phyloP scores from a whole-genome alignment of 1,284 basidiomycete species.

The Marasmius oreades region DNA sequence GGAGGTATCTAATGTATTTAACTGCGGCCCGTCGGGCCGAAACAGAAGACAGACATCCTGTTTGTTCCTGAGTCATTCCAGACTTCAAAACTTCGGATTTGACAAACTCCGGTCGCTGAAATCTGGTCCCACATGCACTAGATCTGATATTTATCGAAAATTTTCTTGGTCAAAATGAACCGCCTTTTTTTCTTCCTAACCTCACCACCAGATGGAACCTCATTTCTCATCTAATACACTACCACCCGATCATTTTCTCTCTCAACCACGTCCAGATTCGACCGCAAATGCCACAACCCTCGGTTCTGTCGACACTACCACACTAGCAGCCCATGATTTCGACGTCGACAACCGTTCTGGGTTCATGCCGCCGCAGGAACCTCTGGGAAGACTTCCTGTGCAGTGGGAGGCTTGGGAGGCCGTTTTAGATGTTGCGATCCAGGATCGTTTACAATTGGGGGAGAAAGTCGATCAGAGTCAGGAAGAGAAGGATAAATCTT shows the following conservation, averaged over 20 bases:
- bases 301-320: conserved; percentile 71
- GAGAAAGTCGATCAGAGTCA: conserved; percentile 40
- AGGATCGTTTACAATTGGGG: conserved; percentile 52
- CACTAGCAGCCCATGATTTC: conserved; percentile 90
- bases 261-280: conserved; percentile 55
- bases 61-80: neutral
- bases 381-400: conserved; percentile 57
- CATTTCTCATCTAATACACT: neutral
- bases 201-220: neutral
- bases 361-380: conserved; percentile 85
- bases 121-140: no score
- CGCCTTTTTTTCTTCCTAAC: no score
- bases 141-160: no score
- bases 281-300: conserved; percentile 26
- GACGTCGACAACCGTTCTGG: conserved; percentile 91
- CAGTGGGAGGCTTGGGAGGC: conserved; percentile 75
- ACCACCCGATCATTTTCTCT: conserved; percentile 57
- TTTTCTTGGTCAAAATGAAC: no score
- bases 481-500: conserved; percentile 43
- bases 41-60: no score
- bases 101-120: no score
- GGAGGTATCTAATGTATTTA: no score
- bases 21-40: no score
- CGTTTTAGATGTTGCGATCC: conserved; percentile 48
- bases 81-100: neutral